phyloP scores from a whole-genome alignment of 805 yeast genomes.

The Metschnikowia colocasiae region DNA sequence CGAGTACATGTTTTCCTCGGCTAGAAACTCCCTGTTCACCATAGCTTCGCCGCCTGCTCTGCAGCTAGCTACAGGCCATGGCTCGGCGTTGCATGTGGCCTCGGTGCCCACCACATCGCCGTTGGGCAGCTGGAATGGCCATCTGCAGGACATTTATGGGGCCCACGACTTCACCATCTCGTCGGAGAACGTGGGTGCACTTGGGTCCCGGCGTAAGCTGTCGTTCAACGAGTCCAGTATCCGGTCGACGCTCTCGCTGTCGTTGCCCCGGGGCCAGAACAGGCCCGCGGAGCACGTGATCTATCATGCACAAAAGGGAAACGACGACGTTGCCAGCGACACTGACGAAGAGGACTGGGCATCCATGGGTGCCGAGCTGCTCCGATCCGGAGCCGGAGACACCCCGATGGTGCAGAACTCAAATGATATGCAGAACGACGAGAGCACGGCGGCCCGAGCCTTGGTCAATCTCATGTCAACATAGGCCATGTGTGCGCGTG shows the following conservation, averaged over 20 bases:
- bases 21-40: conserved; percentile 32
- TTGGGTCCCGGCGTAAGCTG: conserved; percentile 32
- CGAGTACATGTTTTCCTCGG: conserved; percentile 40
- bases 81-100: conserved; percentile 9
- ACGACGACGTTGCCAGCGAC: conserved; percentile 40
- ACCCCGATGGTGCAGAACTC: conserved; percentile 6
- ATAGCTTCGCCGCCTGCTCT: conserved; percentile 30
- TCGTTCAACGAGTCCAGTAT: conserved; percentile 43
- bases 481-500: conserved; percentile 2
- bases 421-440: conserved; percentile 28
- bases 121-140: conserved; percentile 22
- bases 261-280: conserved; percentile 15
- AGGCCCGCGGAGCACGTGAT: conserved; percentile 5
- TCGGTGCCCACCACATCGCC: conserved; percentile 25
- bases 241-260: conserved; percentile 38
- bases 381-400: conserved; percentile 35
- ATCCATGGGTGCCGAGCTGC: conserved; percentile 73
- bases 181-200: conserved; percentile 21
- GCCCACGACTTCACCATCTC: conserved; percentile 13
- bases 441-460: conserved; percentile 59
- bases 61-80: conserved; percentile 20
- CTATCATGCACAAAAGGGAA: neutral
- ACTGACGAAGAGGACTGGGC: conserved; percentile 99
- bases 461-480: conserved; percentile 53
- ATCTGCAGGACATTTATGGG: conserved; percentile 7